These are phyloP conservation scores for Escallonia herrerae DNA, from an alignment of 129 eudicot species.

Conservation along the genomic window DNA sequence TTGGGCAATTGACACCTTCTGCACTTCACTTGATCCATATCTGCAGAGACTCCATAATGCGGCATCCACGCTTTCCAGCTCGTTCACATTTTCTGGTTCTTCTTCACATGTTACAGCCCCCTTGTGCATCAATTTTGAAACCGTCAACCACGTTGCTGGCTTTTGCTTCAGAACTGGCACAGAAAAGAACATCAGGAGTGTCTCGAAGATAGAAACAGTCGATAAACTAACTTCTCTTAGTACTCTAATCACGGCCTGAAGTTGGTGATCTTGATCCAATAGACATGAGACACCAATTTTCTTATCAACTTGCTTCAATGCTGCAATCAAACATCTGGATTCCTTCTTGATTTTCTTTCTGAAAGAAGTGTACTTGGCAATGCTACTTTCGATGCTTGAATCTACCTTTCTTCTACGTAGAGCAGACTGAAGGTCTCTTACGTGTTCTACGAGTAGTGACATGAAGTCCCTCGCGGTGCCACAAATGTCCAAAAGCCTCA, in stretches of 20 bases:
- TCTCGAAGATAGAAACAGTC: conserved; percentile 18
- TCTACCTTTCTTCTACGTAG: conserved; percentile 22
- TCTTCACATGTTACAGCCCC: conserved; percentile 19
- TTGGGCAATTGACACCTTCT: conserved; percentile 2
- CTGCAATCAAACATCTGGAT: conserved; percentile 15
- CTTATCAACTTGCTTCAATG: conserved; percentile 18
- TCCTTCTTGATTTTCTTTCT: conserved; percentile 27
- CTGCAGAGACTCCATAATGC: conserved; percentile 5
- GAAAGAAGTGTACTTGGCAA: conserved; percentile 11
- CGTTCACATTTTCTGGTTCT: conserved; percentile 6
- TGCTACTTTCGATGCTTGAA: conserved; percentile 1
- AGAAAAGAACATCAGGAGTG: conserved; percentile 23
- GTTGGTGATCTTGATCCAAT: conserved; percentile 9
- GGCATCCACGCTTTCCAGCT: conserved; percentile 17
- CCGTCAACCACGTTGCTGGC: conserved; percentile 12
- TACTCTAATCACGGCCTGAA: conserved; percentile 16
- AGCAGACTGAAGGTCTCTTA: conserved; percentile 23
- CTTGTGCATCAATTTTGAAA: conserved; percentile 29
- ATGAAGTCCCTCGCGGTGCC: conserved; percentile 20
- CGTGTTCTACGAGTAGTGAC: conserved; percentile 19
- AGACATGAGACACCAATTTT: background rate
- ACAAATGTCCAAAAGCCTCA: conserved; percentile 31
- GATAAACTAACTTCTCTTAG: conserved; percentile 25
- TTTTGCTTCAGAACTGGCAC: conserved; percentile 15
- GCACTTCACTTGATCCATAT: background rate